Conservation (phyloP, 306 rosid species). For the Trifolium fragiferum region DNA sequence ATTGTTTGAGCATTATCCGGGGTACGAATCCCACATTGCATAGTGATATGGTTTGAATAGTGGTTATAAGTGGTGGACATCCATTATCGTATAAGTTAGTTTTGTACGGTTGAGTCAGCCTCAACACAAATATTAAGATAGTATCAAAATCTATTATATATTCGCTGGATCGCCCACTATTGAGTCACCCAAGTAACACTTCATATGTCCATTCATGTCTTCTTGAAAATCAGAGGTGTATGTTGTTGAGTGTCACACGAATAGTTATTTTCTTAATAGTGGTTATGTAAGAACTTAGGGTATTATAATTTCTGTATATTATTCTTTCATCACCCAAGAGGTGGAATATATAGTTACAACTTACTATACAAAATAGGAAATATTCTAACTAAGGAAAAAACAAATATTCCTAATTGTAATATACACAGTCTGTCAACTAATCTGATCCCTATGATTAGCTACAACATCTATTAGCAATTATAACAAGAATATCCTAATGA, state of each 20-base stretch:
- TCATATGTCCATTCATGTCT: not conserved
- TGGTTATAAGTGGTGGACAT: not conserved
- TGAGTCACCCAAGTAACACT: not conserved
- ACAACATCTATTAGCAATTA: no score
- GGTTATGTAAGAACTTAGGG: no score
- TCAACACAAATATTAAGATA: not conserved
- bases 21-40: not conserved
- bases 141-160: not conserved
- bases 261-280: not conserved
- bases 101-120: not conserved
- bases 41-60: not conserved
- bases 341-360: no score
- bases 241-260: not conserved
- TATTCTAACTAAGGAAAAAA: no score
- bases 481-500: no score
- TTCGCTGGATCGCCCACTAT: not conserved
- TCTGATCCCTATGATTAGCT: no score
- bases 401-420: no score
- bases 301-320: no score
- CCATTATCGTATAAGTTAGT: not conserved
- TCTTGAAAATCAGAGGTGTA: not conserved
- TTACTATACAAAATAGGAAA: no score
- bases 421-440: no score
- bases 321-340: no score
- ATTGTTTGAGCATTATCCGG: conserved; percentile 4